Base-by-base conservation (phyloP, 2,329 filamentous ascomycete genomes). In the Rutstroemia sp. region DNA sequence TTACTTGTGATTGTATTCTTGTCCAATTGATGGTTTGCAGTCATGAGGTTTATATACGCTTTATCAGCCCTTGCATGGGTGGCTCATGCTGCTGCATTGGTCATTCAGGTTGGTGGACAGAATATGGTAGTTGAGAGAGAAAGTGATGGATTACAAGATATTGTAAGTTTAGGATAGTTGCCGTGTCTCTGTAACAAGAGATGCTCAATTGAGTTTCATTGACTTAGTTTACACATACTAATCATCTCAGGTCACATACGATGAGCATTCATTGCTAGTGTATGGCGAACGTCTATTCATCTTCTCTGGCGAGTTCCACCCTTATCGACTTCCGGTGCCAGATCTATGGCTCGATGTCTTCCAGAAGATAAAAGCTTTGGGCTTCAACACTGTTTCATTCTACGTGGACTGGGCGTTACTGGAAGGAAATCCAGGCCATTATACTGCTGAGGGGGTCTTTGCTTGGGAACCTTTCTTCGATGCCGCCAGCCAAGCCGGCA, bases 291-390 rank as follows among this genome's bases (percentile, higher is more conserved):
- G 82, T 23, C 70, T 86, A 51, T 77, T 85, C 66, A 71, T 86
- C 34, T 87, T 81, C 67, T 79, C 76, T 56, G 83, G 81, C 46
- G 83, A 87, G 68, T 78, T 86, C 16, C 83, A 86, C 66, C 81
- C 82, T 0, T 86, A 78, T 51, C 61, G 80, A 62, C 71, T 86
- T 1, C 82, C 83, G 1, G 82, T 86, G 1, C 77, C 81, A 2
- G 74, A 75, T 49, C 73, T 87, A 4, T 85, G 85, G 75, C 75
- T 88, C 8, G 89, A 92, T 62, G 68, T 92, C 2, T 86, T 95
- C 63, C 85, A 94, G 65, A 95, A 95, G 71, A 82, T 92, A 70
- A 91, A 87, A 70, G 85, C 88, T 0, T 72, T 91, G 1, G 90
- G 90, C 0, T 92, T 90, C 72, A 92, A 88, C 64, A 80, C 82